Evolutionary conservation across 2,329 filamentous ascomycete genomes (phyloP).

Genomic region (Talaromyces sp.): DNA sequence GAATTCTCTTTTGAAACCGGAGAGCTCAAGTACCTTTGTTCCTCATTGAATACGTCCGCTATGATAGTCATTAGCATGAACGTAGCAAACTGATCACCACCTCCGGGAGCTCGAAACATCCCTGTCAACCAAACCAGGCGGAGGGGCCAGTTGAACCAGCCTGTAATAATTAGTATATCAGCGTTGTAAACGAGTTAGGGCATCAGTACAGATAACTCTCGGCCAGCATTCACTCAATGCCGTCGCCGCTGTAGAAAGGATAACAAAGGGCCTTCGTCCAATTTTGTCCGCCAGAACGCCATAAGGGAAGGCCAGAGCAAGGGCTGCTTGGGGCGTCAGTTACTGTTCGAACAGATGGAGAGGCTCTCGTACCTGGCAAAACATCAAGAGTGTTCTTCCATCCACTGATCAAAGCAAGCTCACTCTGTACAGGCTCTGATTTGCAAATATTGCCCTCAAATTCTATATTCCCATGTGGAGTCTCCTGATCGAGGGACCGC

Average conservation of each 20-base stretch:
- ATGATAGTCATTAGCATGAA: slow-evolving; percentile 22
- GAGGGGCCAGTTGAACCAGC: slow-evolving; percentile 17
- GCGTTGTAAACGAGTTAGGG: not conserved
- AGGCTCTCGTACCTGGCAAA: not conserved
- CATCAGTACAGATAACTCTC: slow-evolving; percentile 23
- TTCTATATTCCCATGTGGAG: not conserved
- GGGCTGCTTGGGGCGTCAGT: slow-evolving; percentile 15
- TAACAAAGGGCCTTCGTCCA: slow-evolving; percentile 24
- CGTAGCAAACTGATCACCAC: slow-evolving; percentile 12
- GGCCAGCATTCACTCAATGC: slow-evolving; percentile 23
- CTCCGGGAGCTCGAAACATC: slow-evolving; percentile 20
- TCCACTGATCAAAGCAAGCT: slow-evolving; percentile 25
- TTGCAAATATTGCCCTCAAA: slow-evolving; percentile 20
- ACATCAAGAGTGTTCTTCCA: slow-evolving; percentile 23
- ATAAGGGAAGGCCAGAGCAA: slow-evolving; percentile 26
- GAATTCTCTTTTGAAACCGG: no score
- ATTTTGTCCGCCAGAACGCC: slow-evolving; percentile 19
- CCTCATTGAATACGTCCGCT: slow-evolving; percentile 24
- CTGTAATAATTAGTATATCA: not conserved
- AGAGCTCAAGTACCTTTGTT: no score
- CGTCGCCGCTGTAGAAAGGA: slow-evolving; percentile 19
- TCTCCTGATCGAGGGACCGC: not conserved
- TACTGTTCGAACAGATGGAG: not conserved
- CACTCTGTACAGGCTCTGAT: slow-evolving; percentile 27
- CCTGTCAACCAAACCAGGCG: slow-evolving; percentile 26